A percentile compares a stretch with the other conserved stretches of the same genome.
phyloP scores from a whole-genome alignment of 352 stramenopile genomes.

The Pythium dissotocum region DNA sequence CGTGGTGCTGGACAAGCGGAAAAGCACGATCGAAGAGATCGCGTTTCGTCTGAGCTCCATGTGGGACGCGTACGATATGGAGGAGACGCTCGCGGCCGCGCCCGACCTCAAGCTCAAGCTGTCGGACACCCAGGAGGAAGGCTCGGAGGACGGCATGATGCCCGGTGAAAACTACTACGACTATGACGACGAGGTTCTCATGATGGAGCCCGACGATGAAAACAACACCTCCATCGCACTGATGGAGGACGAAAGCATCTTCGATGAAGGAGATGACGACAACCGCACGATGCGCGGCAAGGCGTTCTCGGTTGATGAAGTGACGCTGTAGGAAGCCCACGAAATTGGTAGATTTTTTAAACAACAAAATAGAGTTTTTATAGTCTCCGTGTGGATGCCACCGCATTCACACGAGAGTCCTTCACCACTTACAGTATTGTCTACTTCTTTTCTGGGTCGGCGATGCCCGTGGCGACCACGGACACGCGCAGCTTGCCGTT shows the following conservation, averaged over 20 bases:
- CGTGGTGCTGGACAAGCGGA: conserved; percentile 52
- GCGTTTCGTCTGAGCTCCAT: conserved; percentile 74
- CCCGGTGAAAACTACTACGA: neutral
- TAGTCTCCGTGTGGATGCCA: neutral
- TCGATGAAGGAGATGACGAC: conserved; percentile 12
- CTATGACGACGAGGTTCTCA: conserved; percentile 21
- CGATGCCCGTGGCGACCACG: conserved; percentile 85
- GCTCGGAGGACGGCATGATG: conserved; percentile 13
- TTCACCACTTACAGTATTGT: conserved; percentile 1
- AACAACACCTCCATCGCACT: conserved; percentile 21
- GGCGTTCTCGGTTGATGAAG: conserved; percentile 4
- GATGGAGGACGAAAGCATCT: conserved; percentile 21
- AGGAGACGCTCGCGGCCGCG: conserved; percentile 40
- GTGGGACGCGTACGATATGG: conserved; percentile 74
- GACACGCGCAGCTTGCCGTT: conserved; percentile 84
- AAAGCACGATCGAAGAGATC: conserved; percentile 74
- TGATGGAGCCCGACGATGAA: conserved; percentile 19
- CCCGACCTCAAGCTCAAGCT: conserved; percentile 32
- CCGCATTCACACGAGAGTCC: neutral
- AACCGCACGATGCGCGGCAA: conserved; percentile 12
- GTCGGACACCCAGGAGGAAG: conserved; percentile 31
- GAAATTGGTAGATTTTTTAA: neutral
- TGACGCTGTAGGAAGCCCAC: neutral
- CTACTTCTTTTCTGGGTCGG: conserved; percentile 81
- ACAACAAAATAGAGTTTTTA: neutral